phyloP scores from a whole-genome alignment of 108 stramenopile genomes.

The Nitzschia sp. region DNA sequence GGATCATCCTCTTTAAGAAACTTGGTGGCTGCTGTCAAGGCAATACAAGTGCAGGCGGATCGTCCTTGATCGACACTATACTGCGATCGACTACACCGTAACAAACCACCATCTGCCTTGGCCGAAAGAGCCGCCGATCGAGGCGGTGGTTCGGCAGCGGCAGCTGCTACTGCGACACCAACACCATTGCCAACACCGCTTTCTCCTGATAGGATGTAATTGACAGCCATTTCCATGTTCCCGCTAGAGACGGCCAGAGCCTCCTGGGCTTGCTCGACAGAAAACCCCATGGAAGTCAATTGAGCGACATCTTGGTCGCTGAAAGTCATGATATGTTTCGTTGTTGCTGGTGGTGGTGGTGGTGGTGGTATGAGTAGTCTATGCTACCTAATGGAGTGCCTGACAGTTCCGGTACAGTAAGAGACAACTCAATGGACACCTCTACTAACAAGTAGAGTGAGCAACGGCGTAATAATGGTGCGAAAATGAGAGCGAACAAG shows the following conservation, averaged over 20 bases:
- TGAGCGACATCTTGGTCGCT: constrained; percentile 11
- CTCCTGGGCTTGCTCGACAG: constrained; percentile 25
- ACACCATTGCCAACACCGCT: not conserved
- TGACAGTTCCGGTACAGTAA: no score
- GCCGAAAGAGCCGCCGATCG: not conserved
- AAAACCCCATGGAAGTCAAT: constrained; percentile 70
- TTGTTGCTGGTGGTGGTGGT: no score
- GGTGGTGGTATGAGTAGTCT: no score
- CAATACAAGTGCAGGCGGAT: constrained; percentile 82
- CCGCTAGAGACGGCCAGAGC: constrained; percentile 46
- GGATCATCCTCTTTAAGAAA: constrained; percentile 26
- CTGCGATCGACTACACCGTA: constrained; percentile 55
- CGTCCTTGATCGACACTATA: constrained; percentile 59
- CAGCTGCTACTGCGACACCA: constrained; percentile 1
- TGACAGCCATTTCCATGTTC: constrained; percentile 60
- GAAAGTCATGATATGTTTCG: not conserved
- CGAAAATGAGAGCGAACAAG: no score
- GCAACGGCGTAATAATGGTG: no score
- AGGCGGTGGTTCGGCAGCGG: not conserved
- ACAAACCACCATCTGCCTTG: constrained; percentile 2
- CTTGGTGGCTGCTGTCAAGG: constrained; percentile 56
- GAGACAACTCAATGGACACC: no score
- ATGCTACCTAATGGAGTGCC: no score
- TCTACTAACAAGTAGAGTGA: no score
- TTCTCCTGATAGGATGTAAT: constrained; percentile 42